These are phyloP conservation scores for Chaetomium fimeti DNA, from an alignment of 495 filamentous ascomycete genomes.

Conservation along the genomic window DNA sequence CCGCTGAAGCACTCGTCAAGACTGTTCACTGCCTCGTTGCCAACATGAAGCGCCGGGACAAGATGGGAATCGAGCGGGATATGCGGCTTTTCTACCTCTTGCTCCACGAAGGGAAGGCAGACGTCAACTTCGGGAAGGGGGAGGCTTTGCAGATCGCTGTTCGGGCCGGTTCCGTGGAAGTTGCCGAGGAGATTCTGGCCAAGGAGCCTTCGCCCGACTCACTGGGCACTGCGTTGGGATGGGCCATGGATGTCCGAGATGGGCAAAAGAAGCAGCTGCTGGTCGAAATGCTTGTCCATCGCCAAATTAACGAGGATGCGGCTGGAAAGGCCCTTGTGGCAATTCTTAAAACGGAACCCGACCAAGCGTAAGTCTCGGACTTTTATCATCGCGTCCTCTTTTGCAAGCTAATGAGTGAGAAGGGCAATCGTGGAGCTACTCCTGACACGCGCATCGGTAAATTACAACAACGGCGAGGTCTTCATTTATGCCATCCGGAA, in stretches of 20 bases:
- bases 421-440: constrained; percentile 29
- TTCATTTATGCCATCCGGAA: constrained; percentile 34
- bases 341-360: constrained; percentile 33
- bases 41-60: constrained; percentile 6
- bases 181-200: constrained; percentile 37
- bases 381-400: not conserved
- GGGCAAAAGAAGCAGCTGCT: constrained; percentile 14
- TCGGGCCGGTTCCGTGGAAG: constrained; percentile 29
- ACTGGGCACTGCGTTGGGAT: constrained; percentile 29
- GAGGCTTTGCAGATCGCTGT: constrained; percentile 41
- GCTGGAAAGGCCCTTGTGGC: constrained; percentile 39
- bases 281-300: constrained; percentile 29
- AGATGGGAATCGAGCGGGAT: constrained; percentile 26
- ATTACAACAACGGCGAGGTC: constrained; percentile 38
- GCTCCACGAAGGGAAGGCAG: constrained; percentile 44
- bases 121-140: constrained; percentile 40
- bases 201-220: constrained; percentile 35
- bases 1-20: constrained; percentile 30
- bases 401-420: not conserved
- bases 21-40: constrained; percentile 23
- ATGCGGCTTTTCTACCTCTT: constrained; percentile 37
- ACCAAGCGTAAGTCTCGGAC: constrained; percentile 24
- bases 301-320: constrained; percentile 33
- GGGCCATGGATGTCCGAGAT: constrained; percentile 29
- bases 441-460: constrained; percentile 29